Conservation (phyloP, 2,329 filamentous ascomycete species). For the Aspergillus costaricaensis region DNA sequence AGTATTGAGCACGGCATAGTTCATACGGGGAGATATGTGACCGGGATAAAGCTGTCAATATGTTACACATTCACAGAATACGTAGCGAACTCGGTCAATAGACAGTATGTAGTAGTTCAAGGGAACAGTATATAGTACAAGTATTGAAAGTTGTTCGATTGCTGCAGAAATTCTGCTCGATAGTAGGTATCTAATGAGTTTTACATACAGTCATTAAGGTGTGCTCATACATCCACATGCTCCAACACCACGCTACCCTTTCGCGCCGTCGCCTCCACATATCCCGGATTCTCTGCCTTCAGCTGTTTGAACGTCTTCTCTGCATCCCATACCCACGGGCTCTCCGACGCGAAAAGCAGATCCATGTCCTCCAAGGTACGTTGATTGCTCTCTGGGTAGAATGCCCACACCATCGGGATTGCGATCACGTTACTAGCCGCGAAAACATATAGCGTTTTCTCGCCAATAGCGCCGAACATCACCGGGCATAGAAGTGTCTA, state of each 20-base stretch:
- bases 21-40: no score
- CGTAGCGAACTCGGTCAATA: no score
- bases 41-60: no score
- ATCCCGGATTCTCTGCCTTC: conserved; percentile 61
- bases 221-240: conserved; percentile 6
- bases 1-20: no score
- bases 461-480: conserved; percentile 65
- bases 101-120: no score
- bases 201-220: no score
- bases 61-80: no score
- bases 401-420: conserved; percentile 70
- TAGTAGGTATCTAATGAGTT: no score
- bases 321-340: conserved; percentile 70
- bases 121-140: no score
- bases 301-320: conserved; percentile 65
- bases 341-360: conserved; percentile 67
- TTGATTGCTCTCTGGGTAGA: conserved; percentile 74
- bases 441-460: conserved; percentile 75
- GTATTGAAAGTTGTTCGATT: no score
- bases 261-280: conserved; percentile 42
- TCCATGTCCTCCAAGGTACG: conserved; percentile 76
- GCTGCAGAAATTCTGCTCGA: no score
- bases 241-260: conserved; percentile 31
- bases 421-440: conserved; percentile 66
- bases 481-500: conserved; percentile 56